Conservation (phyloP, 192 early-diverging fungal species). For the Rhizophagus prolifer region DNA sequence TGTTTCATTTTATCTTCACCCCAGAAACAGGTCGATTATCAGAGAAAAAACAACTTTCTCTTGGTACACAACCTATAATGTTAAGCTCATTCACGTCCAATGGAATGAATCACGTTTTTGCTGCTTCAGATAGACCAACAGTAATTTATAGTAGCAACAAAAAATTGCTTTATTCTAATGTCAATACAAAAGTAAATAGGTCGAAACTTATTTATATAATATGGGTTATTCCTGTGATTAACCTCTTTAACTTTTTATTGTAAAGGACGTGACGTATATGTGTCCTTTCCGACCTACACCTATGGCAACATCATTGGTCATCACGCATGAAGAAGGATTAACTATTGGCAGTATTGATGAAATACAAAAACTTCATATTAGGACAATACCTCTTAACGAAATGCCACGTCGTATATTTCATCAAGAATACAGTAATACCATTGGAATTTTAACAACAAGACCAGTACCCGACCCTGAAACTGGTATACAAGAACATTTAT, state of each 20-base stretch:
- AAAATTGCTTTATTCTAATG: constrained; percentile 79
- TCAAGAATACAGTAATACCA: constrained; percentile 49
- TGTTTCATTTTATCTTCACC: constrained; percentile 71
- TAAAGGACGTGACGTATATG: constrained; percentile 61
- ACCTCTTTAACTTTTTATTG: not conserved
- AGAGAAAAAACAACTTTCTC: constrained; percentile 60
- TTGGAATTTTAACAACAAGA: constrained; percentile 63
- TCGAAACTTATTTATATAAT: not conserved
- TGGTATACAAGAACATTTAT: not conserved
- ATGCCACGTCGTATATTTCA: constrained; percentile 71
- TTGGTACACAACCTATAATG: constrained; percentile 76
- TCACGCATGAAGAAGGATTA: constrained; percentile 62
- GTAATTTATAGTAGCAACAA: constrained; percentile 66
- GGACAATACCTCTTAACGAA: constrained; percentile 61
- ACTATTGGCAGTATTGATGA: constrained; percentile 77
- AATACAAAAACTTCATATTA: constrained; percentile 84
- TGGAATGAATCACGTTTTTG: constrained; percentile 66
- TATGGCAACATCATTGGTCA: constrained; percentile 57
- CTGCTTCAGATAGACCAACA: constrained; percentile 78
- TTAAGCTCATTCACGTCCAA: constrained; percentile 53
- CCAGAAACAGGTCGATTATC: constrained; percentile 32
- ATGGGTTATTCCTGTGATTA: not conserved
- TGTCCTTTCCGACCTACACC: constrained; percentile 58
- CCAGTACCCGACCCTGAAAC: not conserved
- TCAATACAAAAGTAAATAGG: constrained; percentile 69